Base-by-base conservation (phyloP, 169 alveolate species). In the Sarcocystis neurona region DNA sequence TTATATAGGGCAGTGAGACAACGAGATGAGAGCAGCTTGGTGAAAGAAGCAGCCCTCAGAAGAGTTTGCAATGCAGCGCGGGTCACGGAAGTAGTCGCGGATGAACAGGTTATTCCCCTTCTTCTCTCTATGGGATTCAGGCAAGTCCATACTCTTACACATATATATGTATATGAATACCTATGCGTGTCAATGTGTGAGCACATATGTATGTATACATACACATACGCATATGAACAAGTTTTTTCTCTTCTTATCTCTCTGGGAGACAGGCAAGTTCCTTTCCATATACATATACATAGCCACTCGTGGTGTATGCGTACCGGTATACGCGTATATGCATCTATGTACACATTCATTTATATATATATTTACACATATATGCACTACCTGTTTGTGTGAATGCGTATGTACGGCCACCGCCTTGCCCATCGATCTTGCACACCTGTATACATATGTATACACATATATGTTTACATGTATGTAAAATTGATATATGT, bases 21-120 rank as follows among this genome's bases (percentile, higher is more conserved):
- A 56, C 37, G 41, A 39, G 82, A 72, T 5, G 82, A 72, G 46
- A 56, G 82, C 41, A 72, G 34, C 0, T 10, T 72, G 53, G 60
- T 72, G 56, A 72, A 72, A 56, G 41, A 72, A 56, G 82, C 82
- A 20, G 82, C 82, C 18, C 37, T 48, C 34, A 30, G 34, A 41
- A 30, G 82, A 72, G 23, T 39, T 6, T 72, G 82, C 56, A 72
- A 72, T 39, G 8, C 43, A 39, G 34, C 46, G 34, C 82, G 82
- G 20, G 56, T 72, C 30, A 44, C 82, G 5, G 82, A 72, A 56
- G 41, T 72, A 12, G 82, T 72, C 2, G 53, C 82, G 60, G 37
- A 48, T 37, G 20, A 48, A 3, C 58, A 56, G 30, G 41, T 72
- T 23, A 20, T 72, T 39, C 46, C 37, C 56, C 20, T 72, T 72